Evolutionary conservation across 148 eudicot genomes (phyloP), one percentile per base, ranked within the genome.

Genomic region (Chenopodium berlandieri): DNA sequence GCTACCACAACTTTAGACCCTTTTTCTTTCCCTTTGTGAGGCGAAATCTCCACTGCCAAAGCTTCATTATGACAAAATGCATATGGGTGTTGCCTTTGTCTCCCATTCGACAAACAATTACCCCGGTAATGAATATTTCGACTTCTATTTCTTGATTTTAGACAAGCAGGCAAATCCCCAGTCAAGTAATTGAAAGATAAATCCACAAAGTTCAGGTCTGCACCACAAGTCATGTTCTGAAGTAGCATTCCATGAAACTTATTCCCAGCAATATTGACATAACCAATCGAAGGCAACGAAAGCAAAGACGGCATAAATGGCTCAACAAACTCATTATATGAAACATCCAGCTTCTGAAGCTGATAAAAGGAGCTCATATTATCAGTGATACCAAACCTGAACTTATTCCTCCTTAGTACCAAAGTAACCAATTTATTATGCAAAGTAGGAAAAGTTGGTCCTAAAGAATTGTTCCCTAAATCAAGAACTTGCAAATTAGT

Each of bases 401-500:
- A 89, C n/a, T 50, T 88, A 85, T 94, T 94, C 60, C 86, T 86
- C 54, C 88, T 90, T 2, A 94, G 87, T 23, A 90, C 88, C 11
- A 94, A 78, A 70, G 86, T 88, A 3, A 90, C 88, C 82, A 94
- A 27, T 65, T 85, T 94, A 56, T 79, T 85, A 75, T 87, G 86
- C 65, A 93, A 74, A 76, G 8, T 73, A 4, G 98, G 98, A 71
- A 93, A 91, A n/a, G 80, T 82, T n/a, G 97, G 97, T 46, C 98
- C 98, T 73, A 94, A 79, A 23, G 81, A 80, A 80, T 94, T 94
- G 77, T 77, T 62, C 65, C 82, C 94, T 56, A 93, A 56, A 84
- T 94, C 94, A 82, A 93, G 91, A 73, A 85, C 89, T 85, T 91
- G 95, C 80, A 94, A 90, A 54, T 89, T 91, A 32, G 91, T 87